Conservation (phyloP, 78 protist genomes). For the Dictyostelium firmibasis region DNA sequence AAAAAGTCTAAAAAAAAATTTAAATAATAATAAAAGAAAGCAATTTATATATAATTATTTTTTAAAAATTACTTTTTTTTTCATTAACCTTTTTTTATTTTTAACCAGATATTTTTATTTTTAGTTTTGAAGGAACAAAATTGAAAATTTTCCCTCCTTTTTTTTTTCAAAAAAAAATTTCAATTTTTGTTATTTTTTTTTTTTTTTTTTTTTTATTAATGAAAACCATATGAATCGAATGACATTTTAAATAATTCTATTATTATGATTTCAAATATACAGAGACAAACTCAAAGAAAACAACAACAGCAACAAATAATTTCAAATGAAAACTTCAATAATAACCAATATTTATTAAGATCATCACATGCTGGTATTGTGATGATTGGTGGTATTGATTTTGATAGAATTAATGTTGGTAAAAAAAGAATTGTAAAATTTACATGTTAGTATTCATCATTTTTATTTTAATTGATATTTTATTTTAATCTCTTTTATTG, state of each 20-base stretch:
- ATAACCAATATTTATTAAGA: conserved; percentile 9
- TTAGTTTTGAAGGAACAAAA: no score
- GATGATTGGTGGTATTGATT: conserved; percentile 65
- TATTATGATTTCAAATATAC: background rate
- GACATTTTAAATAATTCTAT: background rate
- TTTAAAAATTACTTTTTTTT: no score
- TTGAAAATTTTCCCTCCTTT: background rate
- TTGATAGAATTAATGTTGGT: conserved; percentile 43
- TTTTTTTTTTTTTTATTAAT: background rate
- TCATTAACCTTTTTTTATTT: no score
- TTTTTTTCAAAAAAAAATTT: background rate
- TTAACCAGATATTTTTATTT: no score
- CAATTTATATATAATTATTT: no score
- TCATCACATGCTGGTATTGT: conserved; percentile 49
- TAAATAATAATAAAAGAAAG: background rate
- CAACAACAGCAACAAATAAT: background rate
- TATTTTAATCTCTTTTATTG: no score
- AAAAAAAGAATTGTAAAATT: conserved; percentile 47
- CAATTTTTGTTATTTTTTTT: background rate
- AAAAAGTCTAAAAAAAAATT: background rate
- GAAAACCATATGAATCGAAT: background rate
- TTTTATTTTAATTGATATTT: background rate
- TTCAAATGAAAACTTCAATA: background rate
- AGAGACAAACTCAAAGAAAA: background rate
- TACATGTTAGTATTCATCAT: background rate